phyloP scores from a whole-genome alignment of 768 basidiomycete species.

The Podaxis sp. region DNA sequence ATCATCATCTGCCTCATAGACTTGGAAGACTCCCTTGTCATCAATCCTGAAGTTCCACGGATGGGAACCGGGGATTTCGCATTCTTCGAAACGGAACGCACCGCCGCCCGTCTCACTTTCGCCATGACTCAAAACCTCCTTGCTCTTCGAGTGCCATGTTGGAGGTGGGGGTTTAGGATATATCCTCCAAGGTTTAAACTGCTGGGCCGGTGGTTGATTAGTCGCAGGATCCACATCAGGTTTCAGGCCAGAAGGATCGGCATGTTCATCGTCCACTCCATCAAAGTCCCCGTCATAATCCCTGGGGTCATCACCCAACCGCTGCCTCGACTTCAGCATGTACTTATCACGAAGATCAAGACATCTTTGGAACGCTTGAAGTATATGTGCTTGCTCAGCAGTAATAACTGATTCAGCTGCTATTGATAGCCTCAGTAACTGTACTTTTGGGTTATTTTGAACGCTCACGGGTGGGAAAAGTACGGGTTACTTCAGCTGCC shows the following conservation, averaged over 20 bases:
- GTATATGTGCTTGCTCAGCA: slow-evolving; percentile 53
- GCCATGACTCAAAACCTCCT: slow-evolving; percentile 44
- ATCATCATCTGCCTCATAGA: slow-evolving; percentile 47
- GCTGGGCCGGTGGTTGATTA: slow-evolving; percentile 15
- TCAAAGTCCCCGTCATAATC: slow-evolving; percentile 83
- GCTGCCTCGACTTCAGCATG: slow-evolving; percentile 81
- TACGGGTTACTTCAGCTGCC: slow-evolving; percentile 19
- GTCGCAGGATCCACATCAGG: slow-evolving; percentile 48
- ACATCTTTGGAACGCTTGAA: slow-evolving; percentile 77
- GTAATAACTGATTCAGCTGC: slow-evolving; percentile 30
- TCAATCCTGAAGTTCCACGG: slow-evolving; percentile 73
- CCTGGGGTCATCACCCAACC: slow-evolving; percentile 91
- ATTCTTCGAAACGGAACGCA: slow-evolving; percentile 72
- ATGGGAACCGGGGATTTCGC: slow-evolving; percentile 66
- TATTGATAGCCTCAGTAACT: background rate
- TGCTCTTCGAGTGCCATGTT: slow-evolving; percentile 87
- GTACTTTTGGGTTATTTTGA: background rate
- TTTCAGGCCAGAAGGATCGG: slow-evolving; percentile 65
- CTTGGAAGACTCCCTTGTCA: slow-evolving; percentile 87
- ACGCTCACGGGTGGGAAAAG: slow-evolving; percentile 28
- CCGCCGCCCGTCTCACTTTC: slow-evolving; percentile 29
- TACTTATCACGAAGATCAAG: slow-evolving; percentile 95
- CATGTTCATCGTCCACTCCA: slow-evolving; percentile 59
- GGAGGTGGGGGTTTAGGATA: slow-evolving; percentile 93
- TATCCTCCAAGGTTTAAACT: slow-evolving; percentile 72